These are phyloP conservation scores for Rhodotorula kratochvilovae DNA, from an alignment of 768 basidiomycete species.

Conservation along the genomic window DNA sequence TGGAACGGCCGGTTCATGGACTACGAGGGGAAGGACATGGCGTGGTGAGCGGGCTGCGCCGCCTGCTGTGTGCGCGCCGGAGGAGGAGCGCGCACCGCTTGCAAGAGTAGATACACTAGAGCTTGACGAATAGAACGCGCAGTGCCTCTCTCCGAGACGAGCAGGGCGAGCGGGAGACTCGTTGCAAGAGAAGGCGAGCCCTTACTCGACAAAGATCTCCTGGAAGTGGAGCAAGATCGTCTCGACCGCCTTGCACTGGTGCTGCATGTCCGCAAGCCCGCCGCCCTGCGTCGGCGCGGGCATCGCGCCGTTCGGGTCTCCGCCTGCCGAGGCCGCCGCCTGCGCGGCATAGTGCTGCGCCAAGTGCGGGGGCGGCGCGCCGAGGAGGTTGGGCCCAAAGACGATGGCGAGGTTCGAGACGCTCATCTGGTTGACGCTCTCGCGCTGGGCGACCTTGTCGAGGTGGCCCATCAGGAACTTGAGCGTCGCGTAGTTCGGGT, in stretches of 20 bases:
- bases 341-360: conserved; percentile 11
- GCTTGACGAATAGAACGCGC: no score
- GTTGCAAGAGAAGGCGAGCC: neutral
- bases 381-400: conserved; percentile 94
- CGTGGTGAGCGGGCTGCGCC: neutral
- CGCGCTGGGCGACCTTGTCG: conserved; percentile 73
- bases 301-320: neutral
- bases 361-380: conserved; percentile 53
- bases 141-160: no score
- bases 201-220: conserved; percentile 74
- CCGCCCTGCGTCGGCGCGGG: conserved; percentile 39
- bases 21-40: conserved; percentile 4
- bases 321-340: neutral
- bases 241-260: conserved; percentile 71
- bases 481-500: conserved; percentile 95
- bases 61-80: no score
- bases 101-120: no score
- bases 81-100: no score
- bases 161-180: no score
- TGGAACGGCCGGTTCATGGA: conserved; percentile 22
- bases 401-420: conserved; percentile 90
- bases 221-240: conserved; percentile 89
- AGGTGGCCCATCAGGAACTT: conserved; percentile 94
- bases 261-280: conserved; percentile 51
- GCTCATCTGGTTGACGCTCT: conserved; percentile 82